Base-by-base conservation (phyloP, 1,139 yeast species). In the Saccharomyces hybrid region DNA sequence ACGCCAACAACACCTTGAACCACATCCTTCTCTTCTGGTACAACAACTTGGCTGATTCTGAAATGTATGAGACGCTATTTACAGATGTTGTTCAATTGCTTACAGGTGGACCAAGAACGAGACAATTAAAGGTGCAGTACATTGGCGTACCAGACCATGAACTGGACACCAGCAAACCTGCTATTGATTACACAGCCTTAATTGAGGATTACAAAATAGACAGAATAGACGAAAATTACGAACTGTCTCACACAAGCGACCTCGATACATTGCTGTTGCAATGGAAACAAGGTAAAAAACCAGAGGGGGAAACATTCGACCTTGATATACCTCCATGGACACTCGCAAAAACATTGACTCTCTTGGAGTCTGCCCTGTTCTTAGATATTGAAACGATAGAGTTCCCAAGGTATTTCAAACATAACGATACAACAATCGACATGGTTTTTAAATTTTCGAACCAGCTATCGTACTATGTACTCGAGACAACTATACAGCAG, bases 341-440 rank as follows among this genome's bases (percentile, higher is more conserved):
- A 63, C 73, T 88, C 49, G 97, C 97, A 2, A 85, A 85, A 64
- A 97, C 90, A 67, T 74, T 91, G 57, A 88, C 97, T 0, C 72
- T 88, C 42, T 80, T 91, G 62, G 97, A 91, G 70, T 83, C 88
- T 6, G 79, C 77, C 50, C 78, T 90, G 49, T 88, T 86, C 68
- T 75, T 88, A 60, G 70, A 80, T 2, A 81, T 90, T 56, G 86
- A 83, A 60, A 87, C 44, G 11, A 38, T 38, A 38, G 25, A 88
- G 65, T 88, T 82, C 66, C 75, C 88, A 3, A 28, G 8, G 5
- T 11, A 26, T 27, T 27, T 47, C 14, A 31, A 5, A 27, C 79
- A 82, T 48, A 70, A 82, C 52, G 86, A 95, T 0, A 89, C 90
- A n/a, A 83, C 88, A 67, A 83, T 90, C 25, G 78, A 83, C 52